These are phyloP conservation scores for Leccinum aurantiacum DNA, from an alignment of 768 basidiomycete genomes.

Conservation along the genomic window DNA sequence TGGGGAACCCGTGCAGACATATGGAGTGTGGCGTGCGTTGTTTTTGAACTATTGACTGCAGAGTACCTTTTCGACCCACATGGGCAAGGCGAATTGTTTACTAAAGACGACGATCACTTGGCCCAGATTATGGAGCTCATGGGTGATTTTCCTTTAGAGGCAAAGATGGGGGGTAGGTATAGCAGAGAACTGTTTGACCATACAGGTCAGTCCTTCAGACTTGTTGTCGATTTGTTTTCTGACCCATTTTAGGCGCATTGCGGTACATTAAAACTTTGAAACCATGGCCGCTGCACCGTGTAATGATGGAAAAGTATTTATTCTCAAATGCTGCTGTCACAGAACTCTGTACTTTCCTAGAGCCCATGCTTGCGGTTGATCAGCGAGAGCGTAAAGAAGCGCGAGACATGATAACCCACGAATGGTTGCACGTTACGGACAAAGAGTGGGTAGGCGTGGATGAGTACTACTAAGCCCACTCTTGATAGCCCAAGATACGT, in stretches of 20 bases:
- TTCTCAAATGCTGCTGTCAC: constrained; percentile 58
- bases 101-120: constrained; percentile 94
- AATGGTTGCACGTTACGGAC: constrained; percentile 60
- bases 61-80: constrained; percentile 93
- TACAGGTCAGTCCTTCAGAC: constrained; percentile 43
- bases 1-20: constrained; percentile 88
- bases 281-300: constrained; percentile 77
- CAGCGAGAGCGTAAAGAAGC: constrained; percentile 69
- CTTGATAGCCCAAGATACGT: constrained; percentile 8
- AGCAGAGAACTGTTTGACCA: constrained; percentile 84
- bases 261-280: constrained; percentile 75
- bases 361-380: constrained; percentile 75
- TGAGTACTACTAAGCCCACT: constrained; percentile 26
- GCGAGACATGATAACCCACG: constrained; percentile 69
- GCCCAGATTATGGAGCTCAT: constrained; percentile 92
- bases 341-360: constrained; percentile 63
- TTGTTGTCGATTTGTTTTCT: constrained; percentile 2
- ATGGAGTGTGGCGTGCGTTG: constrained; percentile 89
- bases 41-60: constrained; percentile 88
- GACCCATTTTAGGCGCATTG: constrained; percentile 48
- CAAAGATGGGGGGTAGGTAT: constrained; percentile 83
- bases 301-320: constrained; percentile 89
- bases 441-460: constrained; percentile 28
- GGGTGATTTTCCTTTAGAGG: constrained; percentile 69
- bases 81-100: constrained; percentile 75